phyloP scores from a whole-genome alignment of 768 basidiomycete species.

The Tulasnella sp. region DNA sequence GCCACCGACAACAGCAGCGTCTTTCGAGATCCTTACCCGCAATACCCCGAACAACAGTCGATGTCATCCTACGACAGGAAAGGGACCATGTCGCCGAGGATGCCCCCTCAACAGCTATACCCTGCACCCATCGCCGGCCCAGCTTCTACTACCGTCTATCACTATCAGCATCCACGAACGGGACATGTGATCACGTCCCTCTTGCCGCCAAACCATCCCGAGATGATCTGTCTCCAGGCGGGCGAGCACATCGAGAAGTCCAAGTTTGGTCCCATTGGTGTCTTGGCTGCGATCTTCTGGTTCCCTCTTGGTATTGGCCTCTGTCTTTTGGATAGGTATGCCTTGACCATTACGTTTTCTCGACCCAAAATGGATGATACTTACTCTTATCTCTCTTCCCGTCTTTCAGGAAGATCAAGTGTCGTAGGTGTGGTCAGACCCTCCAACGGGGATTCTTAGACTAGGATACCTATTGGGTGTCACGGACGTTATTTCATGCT shows the following conservation, averaged over 20 bases:
- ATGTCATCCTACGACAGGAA: background rate
- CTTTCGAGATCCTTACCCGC: background rate
- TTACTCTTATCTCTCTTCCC: too few species aligned
- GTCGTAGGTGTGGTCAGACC: constrained; percentile 2
- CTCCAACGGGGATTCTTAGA: background rate
- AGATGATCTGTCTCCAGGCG: constrained; percentile 75
- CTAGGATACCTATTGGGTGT: background rate
- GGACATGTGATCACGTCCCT: constrained; percentile 48
- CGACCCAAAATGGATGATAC: too few species aligned
- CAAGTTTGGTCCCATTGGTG: constrained; percentile 58
- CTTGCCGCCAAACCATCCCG: constrained; percentile 65
- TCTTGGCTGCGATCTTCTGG: constrained; percentile 76
- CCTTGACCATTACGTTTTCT: too few species aligned
- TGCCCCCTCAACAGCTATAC: background rate
- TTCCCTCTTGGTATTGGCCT: constrained; percentile 73
- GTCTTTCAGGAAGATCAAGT: background rate
- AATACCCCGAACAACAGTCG: background rate
- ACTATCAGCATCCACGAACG: constrained; percentile 55
- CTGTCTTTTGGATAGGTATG: constrained; percentile 64
- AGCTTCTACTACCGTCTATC: constrained; percentile 37
- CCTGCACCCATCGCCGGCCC: background rate
- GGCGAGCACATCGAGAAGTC: constrained; percentile 55
- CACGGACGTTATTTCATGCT: background rate
- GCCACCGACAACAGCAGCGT: background rate
- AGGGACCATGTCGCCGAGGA: background rate